A percentile compares a stretch with the other conserved stretches of the same genome.
These are phyloP conservation scores for Cerrena zonata DNA, from an alignment of 1,284 basidiomycete species.

Conservation along the genomic window DNA sequence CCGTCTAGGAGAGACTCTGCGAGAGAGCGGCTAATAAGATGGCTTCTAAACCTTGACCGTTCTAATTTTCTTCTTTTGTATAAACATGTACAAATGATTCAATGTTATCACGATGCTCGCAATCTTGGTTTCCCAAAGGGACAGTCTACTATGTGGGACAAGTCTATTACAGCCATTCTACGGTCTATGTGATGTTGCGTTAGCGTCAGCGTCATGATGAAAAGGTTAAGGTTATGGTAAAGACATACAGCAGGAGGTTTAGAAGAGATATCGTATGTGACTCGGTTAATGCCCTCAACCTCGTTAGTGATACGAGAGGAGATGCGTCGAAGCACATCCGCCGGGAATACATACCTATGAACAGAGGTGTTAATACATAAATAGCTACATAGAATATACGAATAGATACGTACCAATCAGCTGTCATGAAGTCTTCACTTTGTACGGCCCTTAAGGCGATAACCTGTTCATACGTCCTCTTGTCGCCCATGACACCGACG, in stretches of 20 bases:
- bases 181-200: slow-evolving; percentile 16
- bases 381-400: background rate
- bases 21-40: too few relatives aligned
- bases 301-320: slow-evolving; percentile 98
- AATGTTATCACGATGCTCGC: too few relatives aligned
- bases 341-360: slow-evolving; percentile 87
- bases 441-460: slow-evolving; percentile 87
- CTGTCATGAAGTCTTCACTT: slow-evolving; percentile 96
- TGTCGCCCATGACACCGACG: slow-evolving; percentile 97
- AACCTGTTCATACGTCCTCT: slow-evolving; percentile 95
- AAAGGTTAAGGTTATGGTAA: background rate
- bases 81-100: too few relatives aligned
- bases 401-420: slow-evolving; percentile 66
- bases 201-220: background rate
- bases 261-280: slow-evolving; percentile 94
- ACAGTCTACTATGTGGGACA: too few relatives aligned
- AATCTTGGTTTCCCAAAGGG: too few relatives aligned
- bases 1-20: too few relatives aligned
- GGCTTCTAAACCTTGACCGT: too few relatives aligned
- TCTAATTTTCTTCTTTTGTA: too few relatives aligned
- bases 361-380: slow-evolving; percentile 3
- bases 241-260: slow-evolving; percentile 85
- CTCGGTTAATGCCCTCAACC: slow-evolving; percentile 87
- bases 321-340: slow-evolving; percentile 84
- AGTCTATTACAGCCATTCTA: slow-evolving; percentile 27